phyloP scores from a whole-genome alignment of 177 flowering plant genomes.

The Vitis hybrid region DNA sequence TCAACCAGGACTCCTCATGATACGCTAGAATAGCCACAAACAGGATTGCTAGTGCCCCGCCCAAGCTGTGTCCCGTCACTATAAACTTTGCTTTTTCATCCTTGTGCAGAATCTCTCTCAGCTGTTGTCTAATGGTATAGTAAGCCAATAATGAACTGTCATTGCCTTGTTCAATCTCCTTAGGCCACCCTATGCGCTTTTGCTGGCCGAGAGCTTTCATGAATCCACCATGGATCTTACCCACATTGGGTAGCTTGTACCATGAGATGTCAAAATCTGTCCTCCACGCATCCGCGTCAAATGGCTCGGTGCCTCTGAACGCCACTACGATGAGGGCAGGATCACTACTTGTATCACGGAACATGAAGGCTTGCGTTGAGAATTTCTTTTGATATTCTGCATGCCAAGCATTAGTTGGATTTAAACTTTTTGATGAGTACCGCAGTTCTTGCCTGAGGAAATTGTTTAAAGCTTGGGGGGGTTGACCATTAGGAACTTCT shows the following conservation, averaged over 20 bases:
- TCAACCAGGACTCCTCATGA: slow-evolving; percentile 42
- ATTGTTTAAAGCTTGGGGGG: too few relatives aligned
- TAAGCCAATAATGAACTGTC: slow-evolving; percentile 28
- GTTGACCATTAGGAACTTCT: too few relatives aligned
- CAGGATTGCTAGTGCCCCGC: slow-evolving; percentile 54
- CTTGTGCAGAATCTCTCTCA: slow-evolving; percentile 19
- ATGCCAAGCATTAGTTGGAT: too few relatives aligned
- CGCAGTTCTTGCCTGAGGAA: too few relatives aligned
- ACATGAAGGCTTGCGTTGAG: slow-evolving; percentile 37
- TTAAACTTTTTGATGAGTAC: too few relatives aligned
- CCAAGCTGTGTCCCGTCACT: slow-evolving; percentile 59
- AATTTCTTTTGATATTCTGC: slow-evolving; percentile 24
- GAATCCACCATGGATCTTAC: slow-evolving; percentile 47
- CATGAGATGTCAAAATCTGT: slow-evolving; percentile 49
- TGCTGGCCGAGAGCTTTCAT: slow-evolving; percentile 55
- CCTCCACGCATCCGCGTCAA: slow-evolving; percentile 39
- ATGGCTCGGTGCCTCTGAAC: slow-evolving; percentile 50
- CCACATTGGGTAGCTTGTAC: slow-evolving; percentile 30
- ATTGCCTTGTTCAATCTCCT: slow-evolving; percentile 15
- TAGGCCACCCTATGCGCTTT: slow-evolving; percentile 40
- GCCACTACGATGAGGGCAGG: slow-evolving; percentile 36
- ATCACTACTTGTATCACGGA: slow-evolving; percentile 22
- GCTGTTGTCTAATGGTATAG: slow-evolving; percentile 32
- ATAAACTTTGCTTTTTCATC: slow-evolving; percentile 33
- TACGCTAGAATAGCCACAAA: slow-evolving; percentile 31